Evolutionary conservation across 257 asterid genomes (phyloP), one percentile per base, ranked within the genome.

Genomic region (Solanum arcanum): DNA sequence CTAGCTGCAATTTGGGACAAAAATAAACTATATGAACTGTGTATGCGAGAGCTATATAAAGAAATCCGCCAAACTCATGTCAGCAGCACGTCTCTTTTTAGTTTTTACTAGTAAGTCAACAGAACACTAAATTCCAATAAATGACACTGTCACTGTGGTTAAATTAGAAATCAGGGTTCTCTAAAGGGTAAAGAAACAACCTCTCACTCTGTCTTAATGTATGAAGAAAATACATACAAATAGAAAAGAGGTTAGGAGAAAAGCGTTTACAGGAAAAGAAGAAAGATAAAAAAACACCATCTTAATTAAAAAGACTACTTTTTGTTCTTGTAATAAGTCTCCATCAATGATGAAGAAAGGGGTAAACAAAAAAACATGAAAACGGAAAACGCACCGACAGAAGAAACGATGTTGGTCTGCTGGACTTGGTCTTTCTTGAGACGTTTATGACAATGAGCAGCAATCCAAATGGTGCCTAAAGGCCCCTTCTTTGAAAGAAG

Each of bases 391-490:
- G 25, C 75, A 95, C 99, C 99, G 14, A 97, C 98, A 18, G 96
- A 96, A 88, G 94, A 89, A 86, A 94, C 70, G 86, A 97, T 93
- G 88, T 95, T 74, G 49, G 96, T 96, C 35, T 90, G 93, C 86
- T 84, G 89, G n/a, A 97, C 86, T 88, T 93, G 97, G 15, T 91
- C 88, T 68, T 91, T 94, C 46, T 92, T 91, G 13, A 96, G 94
- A 87, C 91, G 91, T 39, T 92, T 92, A 87, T 88, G 91, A 89
- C 95, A 93, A 90, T 97, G 99, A 86, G 98, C 99, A 87, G 99
- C 99, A 94, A 92, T 70, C 99, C 99, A 97, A 82, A 97, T 89
- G 84, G 89, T 91, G 86, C 96, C 97, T 64, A 96, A 86, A 62
- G 91, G 90, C 90, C 95, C 99, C 87, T 93, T 96, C 92, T 91